Evolutionary conservation across 768 basidiomycete genomes (phyloP), one percentile per base, ranked within the genome.

Genomic region (Stropharia rugosoannulata): DNA sequence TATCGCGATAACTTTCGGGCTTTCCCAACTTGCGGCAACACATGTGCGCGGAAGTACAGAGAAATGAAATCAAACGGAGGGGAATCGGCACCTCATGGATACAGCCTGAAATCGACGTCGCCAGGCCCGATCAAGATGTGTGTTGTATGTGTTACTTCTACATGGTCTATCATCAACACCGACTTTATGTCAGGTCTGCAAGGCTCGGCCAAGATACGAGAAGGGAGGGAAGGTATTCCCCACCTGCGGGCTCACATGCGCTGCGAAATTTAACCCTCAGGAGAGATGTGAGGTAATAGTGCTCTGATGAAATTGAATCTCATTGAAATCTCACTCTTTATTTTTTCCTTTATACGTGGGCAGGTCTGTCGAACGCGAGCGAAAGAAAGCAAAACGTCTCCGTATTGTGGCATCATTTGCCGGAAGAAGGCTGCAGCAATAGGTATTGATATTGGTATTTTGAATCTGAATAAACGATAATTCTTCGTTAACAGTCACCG

Each of bases 181-280:
- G 25, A 47, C 18, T 18, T 16, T n/a, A 29, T 27, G 22, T 5
- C 48, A 68, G 67, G 62, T 68, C 16, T 68, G 67, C 53, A 56
- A 58, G 38, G 27, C 25, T 11, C 57, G 45, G 7, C 67, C 67
- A 2, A 44, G 44, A 11, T 66, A 62, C 48, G 60, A 62, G 9
- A 62, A 57, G 19, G 57, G 58, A 16, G 58, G 60, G 3, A 65
- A 59, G 25, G 51, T 37, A 6, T 68, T 62, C 57, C 60, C 61
- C n/a, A 69, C 68, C 0, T 69, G 68, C 42, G 68, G 68, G 10
- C 39, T 63, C n/a, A 65, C 62, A 18, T 69, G 68, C 43, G 63
- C 61, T 22, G 42, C 46, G 9, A 54, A 54, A 16, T 36, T 66
- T 5, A 18, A 32, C 11, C 42, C 51, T 44, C 41, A 44, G 12